Evolutionary conservation across 345 rosid genomes (phyloP).

Genomic region (Boechera stricta): DNA sequence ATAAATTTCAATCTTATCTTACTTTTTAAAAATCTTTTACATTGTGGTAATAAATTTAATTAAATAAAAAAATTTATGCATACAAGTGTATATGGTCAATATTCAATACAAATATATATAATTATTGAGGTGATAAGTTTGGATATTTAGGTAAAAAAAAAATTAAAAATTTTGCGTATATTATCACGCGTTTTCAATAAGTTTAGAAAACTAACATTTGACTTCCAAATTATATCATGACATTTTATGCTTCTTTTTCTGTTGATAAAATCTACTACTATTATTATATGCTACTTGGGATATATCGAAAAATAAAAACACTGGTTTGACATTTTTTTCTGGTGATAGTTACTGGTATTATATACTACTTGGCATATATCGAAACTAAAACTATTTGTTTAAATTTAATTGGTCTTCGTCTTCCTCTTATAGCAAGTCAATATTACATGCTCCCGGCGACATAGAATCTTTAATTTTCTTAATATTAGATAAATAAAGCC

Average conservation of each 20-base stretch:
- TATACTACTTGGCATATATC: background rate
- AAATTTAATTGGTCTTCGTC: background rate
- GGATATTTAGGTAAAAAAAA: background rate
- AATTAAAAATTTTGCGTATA: background rate
- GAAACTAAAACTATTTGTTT: background rate
- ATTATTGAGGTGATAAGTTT: constrained; percentile 6
- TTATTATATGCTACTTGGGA: background rate
- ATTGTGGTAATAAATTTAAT: background rate
- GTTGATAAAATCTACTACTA: background rate
- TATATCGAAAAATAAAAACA: background rate
- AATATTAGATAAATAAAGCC: background rate
- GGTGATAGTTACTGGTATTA: background rate
- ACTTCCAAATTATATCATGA: background rate
- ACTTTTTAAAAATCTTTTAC: background rate
- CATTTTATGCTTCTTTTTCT: background rate
- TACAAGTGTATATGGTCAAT: background rate
- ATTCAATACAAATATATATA: background rate
- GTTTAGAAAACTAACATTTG: background rate
- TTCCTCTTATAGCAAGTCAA: constrained; percentile 14
- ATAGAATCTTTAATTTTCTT: background rate
- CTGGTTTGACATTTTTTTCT: background rate
- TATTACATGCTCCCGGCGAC: constrained; percentile 8
- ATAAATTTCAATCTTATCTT: no score
- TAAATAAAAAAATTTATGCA: background rate
- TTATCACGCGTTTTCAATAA: constrained; percentile 21